Conservation (phyloP, 208 protist species). For the Wallacemonas sp. region DNA sequence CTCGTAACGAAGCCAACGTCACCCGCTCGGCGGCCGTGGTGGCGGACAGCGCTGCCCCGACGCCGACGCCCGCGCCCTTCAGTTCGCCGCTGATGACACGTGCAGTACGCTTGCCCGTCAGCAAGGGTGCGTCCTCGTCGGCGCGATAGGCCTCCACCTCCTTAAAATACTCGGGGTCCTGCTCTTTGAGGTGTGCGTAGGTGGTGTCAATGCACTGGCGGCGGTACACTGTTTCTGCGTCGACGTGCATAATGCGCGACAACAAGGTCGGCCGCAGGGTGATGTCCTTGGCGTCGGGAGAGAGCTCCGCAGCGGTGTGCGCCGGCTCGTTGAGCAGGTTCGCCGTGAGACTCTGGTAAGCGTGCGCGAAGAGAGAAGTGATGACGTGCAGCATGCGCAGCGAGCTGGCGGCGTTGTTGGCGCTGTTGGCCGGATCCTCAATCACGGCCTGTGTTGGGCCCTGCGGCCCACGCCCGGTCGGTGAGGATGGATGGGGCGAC, state of each 20-base stretch:
- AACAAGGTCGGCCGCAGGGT: slow-evolving; percentile 71
- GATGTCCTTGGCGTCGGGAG: slow-evolving; percentile 51
- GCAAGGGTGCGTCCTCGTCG: slow-evolving; percentile 46
- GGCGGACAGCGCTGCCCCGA: not conserved
- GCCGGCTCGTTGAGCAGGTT: slow-evolving; percentile 16
- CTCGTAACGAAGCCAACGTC: slow-evolving; percentile 15
- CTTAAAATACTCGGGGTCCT: slow-evolving; percentile 33
- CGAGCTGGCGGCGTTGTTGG: slow-evolving; percentile 86
- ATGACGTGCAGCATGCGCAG: slow-evolving; percentile 72
- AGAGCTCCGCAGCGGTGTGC: slow-evolving; percentile 9
- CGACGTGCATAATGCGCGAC: slow-evolving; percentile 79
- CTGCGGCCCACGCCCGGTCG: slow-evolving; percentile 1
- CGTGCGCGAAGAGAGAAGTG: slow-evolving; percentile 61
- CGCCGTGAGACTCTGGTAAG: slow-evolving; percentile 66
- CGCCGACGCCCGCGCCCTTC: not conserved
- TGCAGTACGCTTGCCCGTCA: slow-evolving; percentile 11
- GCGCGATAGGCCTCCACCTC: slow-evolving; percentile 26
- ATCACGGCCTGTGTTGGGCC: slow-evolving; percentile 54
- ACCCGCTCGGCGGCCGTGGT: slow-evolving; percentile 25
- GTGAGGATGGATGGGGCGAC: slow-evolving; percentile 19
- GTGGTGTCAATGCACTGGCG: slow-evolving; percentile 46
- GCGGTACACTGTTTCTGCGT: slow-evolving; percentile 47
- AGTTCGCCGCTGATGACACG: not conserved
- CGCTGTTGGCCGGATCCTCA: slow-evolving; percentile 62
- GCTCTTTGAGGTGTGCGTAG: slow-evolving; percentile 31